Evolutionary conservation across 1,284 basidiomycete genomes (phyloP).

Genomic region (Ustilago shanxiensis): DNA sequence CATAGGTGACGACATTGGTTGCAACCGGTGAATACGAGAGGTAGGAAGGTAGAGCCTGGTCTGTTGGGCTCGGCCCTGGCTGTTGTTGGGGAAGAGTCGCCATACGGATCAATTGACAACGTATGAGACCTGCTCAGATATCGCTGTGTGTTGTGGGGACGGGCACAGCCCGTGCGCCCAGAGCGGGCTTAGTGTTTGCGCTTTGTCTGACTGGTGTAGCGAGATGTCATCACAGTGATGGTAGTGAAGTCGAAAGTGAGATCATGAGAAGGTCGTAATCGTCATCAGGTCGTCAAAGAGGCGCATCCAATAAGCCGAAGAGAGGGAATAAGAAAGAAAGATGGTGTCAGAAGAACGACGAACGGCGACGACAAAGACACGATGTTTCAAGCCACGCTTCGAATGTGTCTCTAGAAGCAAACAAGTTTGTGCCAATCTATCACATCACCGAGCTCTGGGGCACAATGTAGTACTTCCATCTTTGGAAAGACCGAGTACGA

Average conservation of each 20-base stretch:
- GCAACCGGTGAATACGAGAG: slow-evolving; percentile 58
- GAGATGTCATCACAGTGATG: slow-evolving; percentile 11
- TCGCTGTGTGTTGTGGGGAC: slow-evolving; percentile 7
- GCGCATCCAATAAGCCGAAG: background rate
- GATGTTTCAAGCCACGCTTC: slow-evolving; percentile 3
- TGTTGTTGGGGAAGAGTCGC: slow-evolving; percentile 52
- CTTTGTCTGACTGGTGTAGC: background rate
- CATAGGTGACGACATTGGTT: slow-evolving; percentile 38
- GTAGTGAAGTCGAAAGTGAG: background rate
- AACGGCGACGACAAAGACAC: slow-evolving; percentile 8
- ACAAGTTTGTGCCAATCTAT: background rate
- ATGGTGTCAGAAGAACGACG: background rate
- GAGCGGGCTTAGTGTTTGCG: background rate
- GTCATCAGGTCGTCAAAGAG: background rate
- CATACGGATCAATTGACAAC: slow-evolving; percentile 17
- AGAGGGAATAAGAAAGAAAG: background rate
- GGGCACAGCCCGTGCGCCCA: slow-evolving; percentile 35
- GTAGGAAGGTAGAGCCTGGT: slow-evolving; percentile 57
- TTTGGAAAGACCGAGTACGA: background rate
- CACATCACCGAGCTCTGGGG: too few species aligned
- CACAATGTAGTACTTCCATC: background rate
- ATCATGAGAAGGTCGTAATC: background rate
- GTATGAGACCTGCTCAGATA: slow-evolving; percentile 29
- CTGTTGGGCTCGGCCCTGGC: slow-evolving; percentile 60
- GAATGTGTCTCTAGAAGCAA: background rate